phyloP scores from a whole-genome alignment of 306 rosid species.

The Ochetophila trinervis region DNA sequence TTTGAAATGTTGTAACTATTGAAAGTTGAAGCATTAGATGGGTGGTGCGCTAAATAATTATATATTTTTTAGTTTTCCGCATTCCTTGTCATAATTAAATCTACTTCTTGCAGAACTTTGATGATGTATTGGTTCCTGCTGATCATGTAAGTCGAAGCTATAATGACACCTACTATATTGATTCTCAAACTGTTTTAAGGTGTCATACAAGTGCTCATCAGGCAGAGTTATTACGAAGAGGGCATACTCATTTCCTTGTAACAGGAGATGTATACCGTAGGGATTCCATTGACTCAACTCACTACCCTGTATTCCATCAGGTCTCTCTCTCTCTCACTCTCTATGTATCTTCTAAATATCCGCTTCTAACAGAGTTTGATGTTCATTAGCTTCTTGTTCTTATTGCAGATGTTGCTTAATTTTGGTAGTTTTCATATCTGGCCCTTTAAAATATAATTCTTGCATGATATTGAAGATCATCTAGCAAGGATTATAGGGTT shows the following conservation, averaged over 20 bases:
- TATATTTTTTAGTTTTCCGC: background rate
- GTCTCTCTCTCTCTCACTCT: slow-evolving; percentile 40
- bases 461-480: background rate
- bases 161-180: slow-evolving; percentile 84
- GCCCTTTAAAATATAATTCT: background rate
- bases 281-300: slow-evolving; percentile 98
- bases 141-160: slow-evolving; percentile 95
- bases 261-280: slow-evolving; percentile 98
- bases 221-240: slow-evolving; percentile 77
- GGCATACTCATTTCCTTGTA: slow-evolving; percentile 87
- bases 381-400: slow-evolving; percentile 14
- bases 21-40: background rate
- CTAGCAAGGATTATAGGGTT: background rate
- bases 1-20: no score
- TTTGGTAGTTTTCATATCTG: no score
- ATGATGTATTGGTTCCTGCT: slow-evolving; percentile 94
- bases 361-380: slow-evolving; percentile 11
- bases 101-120: slow-evolving; percentile 76
- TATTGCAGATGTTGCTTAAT: background rate
- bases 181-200: slow-evolving; percentile 81
- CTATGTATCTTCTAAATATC: background rate
- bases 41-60: background rate
- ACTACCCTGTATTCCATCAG: slow-evolving; percentile 97
- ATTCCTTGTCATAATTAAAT: slow-evolving; percentile 20
- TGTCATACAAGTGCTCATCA: slow-evolving; percentile 99